Evolutionary conservation across 2,329 filamentous ascomycete genomes (phyloP).

Genomic region (Cryphonectria japonica): DNA sequence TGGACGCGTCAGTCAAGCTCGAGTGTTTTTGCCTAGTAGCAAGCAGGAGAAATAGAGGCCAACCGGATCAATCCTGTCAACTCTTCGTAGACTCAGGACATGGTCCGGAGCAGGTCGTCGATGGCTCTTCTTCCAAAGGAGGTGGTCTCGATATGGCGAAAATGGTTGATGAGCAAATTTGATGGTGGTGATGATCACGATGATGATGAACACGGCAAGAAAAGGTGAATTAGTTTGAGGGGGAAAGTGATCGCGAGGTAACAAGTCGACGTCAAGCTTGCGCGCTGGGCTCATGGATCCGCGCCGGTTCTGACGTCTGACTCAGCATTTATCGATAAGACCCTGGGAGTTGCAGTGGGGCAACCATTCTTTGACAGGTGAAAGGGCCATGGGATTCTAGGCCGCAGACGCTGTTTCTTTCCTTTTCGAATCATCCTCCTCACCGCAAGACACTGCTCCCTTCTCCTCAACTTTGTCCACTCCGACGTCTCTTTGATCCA

Average conservation of each 20-base stretch:
- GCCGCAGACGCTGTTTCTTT: not conserved
- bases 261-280: not conserved
- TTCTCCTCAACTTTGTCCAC: not conserved
- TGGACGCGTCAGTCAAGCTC: slow-evolving; percentile 32
- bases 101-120: slow-evolving; percentile 23
- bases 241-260: not conserved
- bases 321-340: slow-evolving; percentile 19
- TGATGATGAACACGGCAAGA: not conserved
- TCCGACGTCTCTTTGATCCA: not conserved
- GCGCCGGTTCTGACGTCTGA: slow-evolving; percentile 3
- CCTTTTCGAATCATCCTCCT: not conserved
- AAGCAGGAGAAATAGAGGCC: slow-evolving; percentile 33
- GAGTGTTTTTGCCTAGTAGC: slow-evolving; percentile 17
- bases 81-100: slow-evolving; percentile 33
- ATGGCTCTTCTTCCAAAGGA: not conserved
- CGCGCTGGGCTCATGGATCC: not conserved
- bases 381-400: slow-evolving; percentile 12
- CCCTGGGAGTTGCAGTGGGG: slow-evolving; percentile 12
- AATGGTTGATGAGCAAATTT: not conserved
- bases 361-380: slow-evolving; percentile 1
- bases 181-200: not conserved
- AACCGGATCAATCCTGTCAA: slow-evolving; percentile 39
- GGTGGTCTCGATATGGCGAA: not conserved
- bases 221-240: not conserved
- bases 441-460: not conserved